A percentile compares a stretch with the other conserved stretches of the same genome.
These are phyloP conservation scores for Sclerospora graminicola DNA, from an alignment of 352 stramenopile genomes.

Conservation along the genomic window DNA sequence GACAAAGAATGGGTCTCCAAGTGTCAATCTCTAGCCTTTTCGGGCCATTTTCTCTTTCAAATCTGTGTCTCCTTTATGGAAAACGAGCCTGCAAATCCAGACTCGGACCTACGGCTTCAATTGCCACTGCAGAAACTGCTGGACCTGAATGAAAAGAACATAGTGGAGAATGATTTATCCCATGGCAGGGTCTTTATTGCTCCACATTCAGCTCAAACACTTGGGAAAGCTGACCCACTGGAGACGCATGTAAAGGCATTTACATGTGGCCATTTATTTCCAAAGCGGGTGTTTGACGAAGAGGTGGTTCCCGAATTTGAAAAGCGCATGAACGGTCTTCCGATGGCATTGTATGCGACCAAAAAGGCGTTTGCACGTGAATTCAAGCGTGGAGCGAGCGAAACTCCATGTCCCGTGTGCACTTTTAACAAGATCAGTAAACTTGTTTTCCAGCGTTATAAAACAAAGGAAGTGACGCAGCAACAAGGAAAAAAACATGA, in stretches of 20 bases:
- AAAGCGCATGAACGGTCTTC: slow-evolving; percentile 59
- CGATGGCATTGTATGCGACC: slow-evolving; percentile 47
- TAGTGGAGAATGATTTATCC: slow-evolving; percentile 61
- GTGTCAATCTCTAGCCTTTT: slow-evolving; percentile 68
- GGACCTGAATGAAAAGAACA: slow-evolving; percentile 64
- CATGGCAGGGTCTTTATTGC: slow-evolving; percentile 36
- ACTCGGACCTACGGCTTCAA: background rate
- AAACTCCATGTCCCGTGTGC: slow-evolving; percentile 74
- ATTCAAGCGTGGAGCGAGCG: slow-evolving; percentile 46
- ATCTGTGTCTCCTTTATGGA: slow-evolving; percentile 57
- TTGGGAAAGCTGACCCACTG: slow-evolving; percentile 76
- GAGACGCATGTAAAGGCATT: slow-evolving; percentile 84
- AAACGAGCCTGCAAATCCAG: slow-evolving; percentile 9
- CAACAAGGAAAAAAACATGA: background rate
- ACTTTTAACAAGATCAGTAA: slow-evolving; percentile 72
- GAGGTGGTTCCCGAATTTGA: slow-evolving; percentile 76
- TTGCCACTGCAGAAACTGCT: slow-evolving; percentile 29
- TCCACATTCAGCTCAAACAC: slow-evolving; percentile 47
- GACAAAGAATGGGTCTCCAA: slow-evolving; percentile 68
- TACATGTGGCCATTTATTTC: slow-evolving; percentile 73
- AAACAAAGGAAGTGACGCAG: slow-evolving; percentile 1
- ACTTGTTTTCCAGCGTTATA: slow-evolving; percentile 32
- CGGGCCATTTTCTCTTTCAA: slow-evolving; percentile 70
- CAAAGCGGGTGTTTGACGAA: slow-evolving; percentile 80
- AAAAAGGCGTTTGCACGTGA: slow-evolving; percentile 55